phyloP scores from a whole-genome alignment of 345 rosid genomes.

The Citrus unshiu region DNA sequence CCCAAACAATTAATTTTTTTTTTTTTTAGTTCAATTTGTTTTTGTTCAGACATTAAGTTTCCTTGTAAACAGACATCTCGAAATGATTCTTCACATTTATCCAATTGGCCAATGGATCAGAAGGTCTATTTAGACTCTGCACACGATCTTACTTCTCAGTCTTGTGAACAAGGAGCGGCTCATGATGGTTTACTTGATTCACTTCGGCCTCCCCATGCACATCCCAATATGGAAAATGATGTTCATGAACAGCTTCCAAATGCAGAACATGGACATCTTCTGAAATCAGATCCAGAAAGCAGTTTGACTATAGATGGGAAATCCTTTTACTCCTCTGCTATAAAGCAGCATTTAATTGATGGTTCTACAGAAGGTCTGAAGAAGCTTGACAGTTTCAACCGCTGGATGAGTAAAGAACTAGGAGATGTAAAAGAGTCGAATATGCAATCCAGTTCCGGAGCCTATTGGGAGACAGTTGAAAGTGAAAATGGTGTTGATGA shows the following conservation, averaged over 20 bases:
- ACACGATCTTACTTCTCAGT: constrained; percentile 20
- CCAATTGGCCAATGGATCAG: constrained; percentile 31
- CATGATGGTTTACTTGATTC: constrained; percentile 18
- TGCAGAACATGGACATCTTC: constrained; percentile 23
- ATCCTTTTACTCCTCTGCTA: constrained; percentile 34
- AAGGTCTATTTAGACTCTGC: constrained; percentile 37
- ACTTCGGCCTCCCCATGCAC: constrained; percentile 16
- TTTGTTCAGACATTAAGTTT: neutral
- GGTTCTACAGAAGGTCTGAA: constrained; percentile 59
- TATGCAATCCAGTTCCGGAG: constrained; percentile 49
- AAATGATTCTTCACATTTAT: constrained; percentile 20
- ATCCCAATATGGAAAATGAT: constrained; percentile 18
- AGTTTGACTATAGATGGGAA: constrained; percentile 43
- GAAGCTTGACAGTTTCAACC: constrained; percentile 87
- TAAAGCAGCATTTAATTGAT: constrained; percentile 48
- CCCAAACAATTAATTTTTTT: neutral
- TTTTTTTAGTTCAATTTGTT: neutral
- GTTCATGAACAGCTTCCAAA: constrained; percentile 22
- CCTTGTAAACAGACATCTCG: constrained; percentile 30
- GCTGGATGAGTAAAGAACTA: constrained; percentile 95
- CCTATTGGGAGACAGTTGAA: constrained; percentile 62
- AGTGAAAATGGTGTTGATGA: constrained; percentile 49
- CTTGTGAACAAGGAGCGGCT: constrained; percentile 37
- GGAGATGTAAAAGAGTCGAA: constrained; percentile 70
- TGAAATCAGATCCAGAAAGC: constrained; percentile 29